A percentile compares a stretch with the other conserved stretches of the same genome.
phyloP scores from a whole-genome alignment of 2,329 filamentous ascomycete genomes.

The Calonectria ilicicola region DNA sequence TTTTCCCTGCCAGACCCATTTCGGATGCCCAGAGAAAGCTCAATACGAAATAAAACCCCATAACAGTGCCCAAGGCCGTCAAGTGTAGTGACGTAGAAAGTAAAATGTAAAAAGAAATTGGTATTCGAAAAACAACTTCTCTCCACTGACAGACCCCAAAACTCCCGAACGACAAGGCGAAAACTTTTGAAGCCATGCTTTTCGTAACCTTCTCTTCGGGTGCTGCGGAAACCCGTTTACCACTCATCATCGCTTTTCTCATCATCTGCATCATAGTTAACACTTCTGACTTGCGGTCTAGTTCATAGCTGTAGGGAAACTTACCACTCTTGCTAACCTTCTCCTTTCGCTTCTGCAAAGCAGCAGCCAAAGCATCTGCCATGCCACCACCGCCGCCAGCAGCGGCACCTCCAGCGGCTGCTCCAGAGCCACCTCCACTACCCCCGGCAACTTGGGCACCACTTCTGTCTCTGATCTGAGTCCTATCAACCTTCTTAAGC shows the following conservation, averaged over 20 bases:
- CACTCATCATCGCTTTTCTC: constrained; percentile 83
- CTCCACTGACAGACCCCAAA: constrained; percentile 14
- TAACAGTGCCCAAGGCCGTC: background rate
- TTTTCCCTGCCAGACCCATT: constrained; percentile 27
- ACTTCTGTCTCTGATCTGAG: constrained; percentile 79
- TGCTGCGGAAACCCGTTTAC: constrained; percentile 48
- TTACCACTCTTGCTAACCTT: constrained; percentile 96
- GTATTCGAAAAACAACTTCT: constrained; percentile 8
- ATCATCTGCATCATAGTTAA: constrained; percentile 68
- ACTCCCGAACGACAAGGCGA: constrained; percentile 15
- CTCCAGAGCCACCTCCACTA: constrained; percentile 57
- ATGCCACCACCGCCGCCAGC: constrained; percentile 74
- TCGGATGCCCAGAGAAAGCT: constrained; percentile 29
- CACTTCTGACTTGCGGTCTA: background rate
- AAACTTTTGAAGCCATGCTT: constrained; percentile 26
- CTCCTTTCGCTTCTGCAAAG: constrained; percentile 85
- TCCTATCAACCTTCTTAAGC: constrained; percentile 81
- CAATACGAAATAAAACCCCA: constrained; percentile 16
- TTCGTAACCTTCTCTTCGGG: constrained; percentile 27
- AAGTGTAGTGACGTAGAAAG: constrained; percentile 20
- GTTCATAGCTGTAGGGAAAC: constrained; percentile 51
- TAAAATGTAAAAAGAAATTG: constrained; percentile 14
- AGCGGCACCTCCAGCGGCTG: constrained; percentile 56
- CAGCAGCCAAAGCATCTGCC: constrained; percentile 85
- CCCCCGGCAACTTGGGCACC: constrained; percentile 69